Evolutionary conservation across 2,329 filamentous ascomycete genomes (phyloP).

Genomic region (Pseudogymnoascus sp.): DNA sequence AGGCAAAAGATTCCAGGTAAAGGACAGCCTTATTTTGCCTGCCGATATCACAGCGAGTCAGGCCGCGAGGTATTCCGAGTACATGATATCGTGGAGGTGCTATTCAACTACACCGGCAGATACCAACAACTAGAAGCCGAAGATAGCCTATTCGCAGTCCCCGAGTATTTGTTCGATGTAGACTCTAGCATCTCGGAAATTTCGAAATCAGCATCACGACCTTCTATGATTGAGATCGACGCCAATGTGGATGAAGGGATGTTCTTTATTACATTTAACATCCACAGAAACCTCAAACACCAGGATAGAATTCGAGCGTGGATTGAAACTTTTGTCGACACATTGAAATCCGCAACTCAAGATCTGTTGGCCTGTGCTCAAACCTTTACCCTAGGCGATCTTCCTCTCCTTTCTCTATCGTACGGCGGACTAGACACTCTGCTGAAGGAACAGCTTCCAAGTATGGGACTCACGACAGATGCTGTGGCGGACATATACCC

Average conservation of each 20-base stretch:
- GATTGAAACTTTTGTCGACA: slow-evolving; percentile 4
- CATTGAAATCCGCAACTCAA: neutral
- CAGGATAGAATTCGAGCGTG: slow-evolving; percentile 9
- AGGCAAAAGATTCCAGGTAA: neutral
- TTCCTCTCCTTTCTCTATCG: slow-evolving; percentile 37
- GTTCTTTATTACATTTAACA: neutral
- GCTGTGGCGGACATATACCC: slow-evolving; percentile 33
- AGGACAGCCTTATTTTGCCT: slow-evolving; percentile 5
- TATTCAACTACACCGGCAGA: slow-evolving; percentile 43
- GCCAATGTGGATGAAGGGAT: neutral
- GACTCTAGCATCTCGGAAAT: neutral
- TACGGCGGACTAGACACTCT: slow-evolving; percentile 35
- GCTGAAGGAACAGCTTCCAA: neutral
- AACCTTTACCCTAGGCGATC: slow-evolving; percentile 35
- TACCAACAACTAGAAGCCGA: slow-evolving; percentile 38
- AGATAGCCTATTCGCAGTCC: slow-evolving; percentile 27
- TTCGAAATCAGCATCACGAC: neutral
- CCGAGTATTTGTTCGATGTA: neutral
- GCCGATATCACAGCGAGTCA: neutral
- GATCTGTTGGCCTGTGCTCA: neutral
- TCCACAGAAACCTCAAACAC: slow-evolving; percentile 8
- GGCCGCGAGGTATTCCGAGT: slow-evolving; percentile 23
- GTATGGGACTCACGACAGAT: slow-evolving; percentile 14
- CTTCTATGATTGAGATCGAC: slow-evolving; percentile 6
- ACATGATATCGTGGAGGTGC: slow-evolving; percentile 37